Percentiles rank a stretch among this genome's conserved stretches.
Evolutionary conservation across 2,329 filamentous ascomycete species (phyloP).

Genomic region (Cladosporium sp.): DNA sequence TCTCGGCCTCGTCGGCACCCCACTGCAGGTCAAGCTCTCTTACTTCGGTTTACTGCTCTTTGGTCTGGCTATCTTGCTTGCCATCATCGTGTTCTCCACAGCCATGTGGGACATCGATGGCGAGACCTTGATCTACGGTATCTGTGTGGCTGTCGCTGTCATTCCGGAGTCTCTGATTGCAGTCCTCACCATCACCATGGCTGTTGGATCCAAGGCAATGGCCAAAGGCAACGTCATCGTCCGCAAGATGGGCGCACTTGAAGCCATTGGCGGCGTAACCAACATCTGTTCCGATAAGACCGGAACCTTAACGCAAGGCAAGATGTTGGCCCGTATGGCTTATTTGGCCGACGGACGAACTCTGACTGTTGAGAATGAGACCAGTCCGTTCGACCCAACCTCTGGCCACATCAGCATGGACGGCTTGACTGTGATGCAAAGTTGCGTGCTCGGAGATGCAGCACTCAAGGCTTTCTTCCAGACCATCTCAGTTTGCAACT

Average conservation of each 20-base stretch:
- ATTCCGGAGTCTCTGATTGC: slow-evolving; percentile 61
- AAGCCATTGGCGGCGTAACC: slow-evolving; percentile 65
- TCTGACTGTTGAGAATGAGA: slow-evolving; percentile 58
- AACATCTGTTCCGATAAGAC: slow-evolving; percentile 73
- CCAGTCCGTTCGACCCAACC: slow-evolving; percentile 58
- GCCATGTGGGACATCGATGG: slow-evolving; percentile 50
- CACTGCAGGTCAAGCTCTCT: slow-evolving; percentile 79
- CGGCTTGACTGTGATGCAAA: not conserved
- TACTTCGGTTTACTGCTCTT: slow-evolving; percentile 83
- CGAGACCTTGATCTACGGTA: slow-evolving; percentile 52
- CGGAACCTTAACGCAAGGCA: slow-evolving; percentile 56
- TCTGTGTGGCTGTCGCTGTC: slow-evolving; percentile 51
- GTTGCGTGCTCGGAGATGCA: slow-evolving; percentile 44
- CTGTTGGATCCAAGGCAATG: slow-evolving; percentile 64
- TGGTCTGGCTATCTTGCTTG: slow-evolving; percentile 68
- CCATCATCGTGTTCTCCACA: slow-evolving; percentile 67
- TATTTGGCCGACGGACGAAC: slow-evolving; percentile 62
- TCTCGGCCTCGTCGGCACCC: slow-evolving; percentile 64
- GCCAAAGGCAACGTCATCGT: slow-evolving; percentile 64
- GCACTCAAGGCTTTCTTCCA: slow-evolving; percentile 56
- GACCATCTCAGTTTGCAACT: slow-evolving; percentile 64
- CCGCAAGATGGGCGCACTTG: slow-evolving; percentile 64
- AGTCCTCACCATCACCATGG: slow-evolving; percentile 68
- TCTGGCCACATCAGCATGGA: slow-evolving; percentile 57
- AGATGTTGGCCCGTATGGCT: slow-evolving; percentile 63